Percentiles rank a stretch among this genome's conserved stretches.
phyloP scores from a whole-genome alignment of 1,284 basidiomycete species.

The Rhodotorula mucilaginosa region DNA sequence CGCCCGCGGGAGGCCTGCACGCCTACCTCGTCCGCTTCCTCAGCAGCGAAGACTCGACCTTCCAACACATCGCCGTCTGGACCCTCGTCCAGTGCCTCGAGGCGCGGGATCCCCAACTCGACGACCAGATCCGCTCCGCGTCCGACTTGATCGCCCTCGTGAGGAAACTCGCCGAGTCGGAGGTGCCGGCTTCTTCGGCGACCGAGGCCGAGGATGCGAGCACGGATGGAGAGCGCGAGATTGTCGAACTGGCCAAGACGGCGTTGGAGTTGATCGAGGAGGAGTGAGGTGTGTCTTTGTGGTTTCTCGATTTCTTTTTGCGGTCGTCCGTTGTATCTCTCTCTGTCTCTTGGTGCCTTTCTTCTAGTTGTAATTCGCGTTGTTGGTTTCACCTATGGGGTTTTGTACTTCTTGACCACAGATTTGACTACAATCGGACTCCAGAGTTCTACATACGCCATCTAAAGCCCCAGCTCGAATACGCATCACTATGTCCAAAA shows the following conservation, averaged over 20 bases:
- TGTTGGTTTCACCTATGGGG: too few species aligned
- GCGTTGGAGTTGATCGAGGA: constrained; percentile 74
- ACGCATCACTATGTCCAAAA: too few species aligned
- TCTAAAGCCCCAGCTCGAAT: too few species aligned
- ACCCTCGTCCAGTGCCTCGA: constrained; percentile 96
- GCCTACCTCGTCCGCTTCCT: constrained; percentile 93
- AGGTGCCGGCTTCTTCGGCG: constrained; percentile 22
- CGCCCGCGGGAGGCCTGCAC: constrained; percentile 95
- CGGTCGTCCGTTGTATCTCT: too few species aligned
- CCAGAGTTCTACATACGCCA: too few species aligned
- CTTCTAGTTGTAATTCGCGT: too few species aligned
- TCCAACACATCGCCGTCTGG: constrained; percentile 99
- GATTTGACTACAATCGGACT: too few species aligned
- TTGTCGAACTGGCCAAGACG: constrained; percentile 74
- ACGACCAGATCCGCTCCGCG: neutral
- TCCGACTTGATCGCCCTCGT: constrained; percentile 84
- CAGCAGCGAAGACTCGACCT: constrained; percentile 91
- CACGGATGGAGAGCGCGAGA: constrained; percentile 75
- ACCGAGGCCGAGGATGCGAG: constrained; percentile 50
- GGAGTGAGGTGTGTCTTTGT: neutral
- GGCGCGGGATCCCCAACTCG: constrained; percentile 23
- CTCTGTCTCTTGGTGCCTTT: too few species aligned
- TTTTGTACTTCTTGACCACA: too few species aligned
- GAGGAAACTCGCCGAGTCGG: constrained; percentile 65
- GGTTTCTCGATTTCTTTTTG: too few species aligned